Evolutionary conservation across 352 stramenopile species (phyloP), one percentile per base, ranked within the genome.

Genomic region (Phytophthora cactorum): DNA sequence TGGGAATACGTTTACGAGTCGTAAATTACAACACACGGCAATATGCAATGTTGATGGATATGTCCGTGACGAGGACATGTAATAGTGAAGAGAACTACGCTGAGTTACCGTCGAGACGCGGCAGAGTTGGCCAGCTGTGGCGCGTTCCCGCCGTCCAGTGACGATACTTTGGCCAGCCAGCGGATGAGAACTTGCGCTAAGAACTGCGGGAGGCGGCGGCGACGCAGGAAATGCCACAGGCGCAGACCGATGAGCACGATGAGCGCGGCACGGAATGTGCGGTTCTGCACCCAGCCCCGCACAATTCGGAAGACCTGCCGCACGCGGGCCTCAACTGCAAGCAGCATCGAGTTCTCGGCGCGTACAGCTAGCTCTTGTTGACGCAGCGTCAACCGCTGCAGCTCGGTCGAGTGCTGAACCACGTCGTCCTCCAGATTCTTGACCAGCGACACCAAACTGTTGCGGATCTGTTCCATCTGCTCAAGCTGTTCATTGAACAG

Each of bases 341-440:
- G 66, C 46, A 88, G 49, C 17, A 88, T 29, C 8, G 84, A 93
- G 15, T 74, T 64, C 15, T 90, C 72, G 11, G 77, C 52, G 0
- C 72, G 51, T 14, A 45, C 25, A 31, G 72, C 60, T 28, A 89
- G 46, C 47, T 88, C 69, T 29, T 88, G 66, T 51, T 86, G 75
- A 8, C 72, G 63, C 28, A 69, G 28, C 4, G 67, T 52, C 3
- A 86, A 39, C 17, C 68, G 74, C 70, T 91, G 82, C 27, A 90
- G 61, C 43, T 93, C 79, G 12, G 76, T 87, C 71, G 88, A 82
- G 61, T 91, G 81, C 52, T 81, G 73, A 17, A 74, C 66, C 14
- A 91, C 77, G 28, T 91, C 79, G 36, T 86, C 81, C 58, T 92
- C 81, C 12, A 89, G 61, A 29, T 73, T 90, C 56, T 84, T 75